phyloP scores from a whole-genome alignment of 2,329 filamentous ascomycete genomes.

The Pyrenophora teres region DNA sequence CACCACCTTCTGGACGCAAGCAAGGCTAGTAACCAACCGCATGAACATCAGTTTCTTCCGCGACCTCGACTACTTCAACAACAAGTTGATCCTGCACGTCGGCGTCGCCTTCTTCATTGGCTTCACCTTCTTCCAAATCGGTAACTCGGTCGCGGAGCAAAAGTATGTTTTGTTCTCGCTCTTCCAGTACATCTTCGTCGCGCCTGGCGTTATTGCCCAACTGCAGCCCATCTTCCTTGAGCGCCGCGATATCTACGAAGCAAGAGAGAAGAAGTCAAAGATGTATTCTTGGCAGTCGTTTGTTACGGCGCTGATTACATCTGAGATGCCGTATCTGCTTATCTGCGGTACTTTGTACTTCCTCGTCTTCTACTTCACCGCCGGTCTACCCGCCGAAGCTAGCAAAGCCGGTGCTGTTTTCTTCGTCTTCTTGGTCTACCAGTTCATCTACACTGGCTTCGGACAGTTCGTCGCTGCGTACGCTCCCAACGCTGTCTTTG shows the following conservation, averaged over 20 bases:
- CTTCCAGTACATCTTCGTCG: slow-evolving; percentile 55
- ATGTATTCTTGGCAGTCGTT: slow-evolving; percentile 76
- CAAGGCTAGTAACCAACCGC: slow-evolving; percentile 27
- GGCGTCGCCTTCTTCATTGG: slow-evolving; percentile 32
- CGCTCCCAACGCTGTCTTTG: slow-evolving; percentile 52
- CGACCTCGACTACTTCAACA: slow-evolving; percentile 34
- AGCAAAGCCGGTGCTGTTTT: slow-evolving; percentile 60
- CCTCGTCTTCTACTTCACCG: slow-evolving; percentile 67
- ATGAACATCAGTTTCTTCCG: slow-evolving; percentile 31
- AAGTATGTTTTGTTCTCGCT: slow-evolving; percentile 54
- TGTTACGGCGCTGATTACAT: slow-evolving; percentile 69
- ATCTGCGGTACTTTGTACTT: slow-evolving; percentile 66
- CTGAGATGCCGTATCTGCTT: slow-evolving; percentile 70
- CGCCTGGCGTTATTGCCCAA: slow-evolving; percentile 48
- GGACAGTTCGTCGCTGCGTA: slow-evolving; percentile 61
- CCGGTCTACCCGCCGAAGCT: slow-evolving; percentile 40
- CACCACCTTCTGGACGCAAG: slow-evolving; percentile 29
- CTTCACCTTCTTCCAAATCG: slow-evolving; percentile 36
- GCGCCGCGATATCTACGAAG: slow-evolving; percentile 58
- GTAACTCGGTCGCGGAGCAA: slow-evolving; percentile 42
- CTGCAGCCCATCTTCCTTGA: slow-evolving; percentile 54
- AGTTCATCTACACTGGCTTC: slow-evolving; percentile 64
- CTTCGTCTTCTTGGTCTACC: slow-evolving; percentile 61
- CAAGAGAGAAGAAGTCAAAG: slow-evolving; percentile 66
- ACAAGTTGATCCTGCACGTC: slow-evolving; percentile 33